phyloP scores from a whole-genome alignment of 1,284 basidiomycete species.

The Moesziomyces aphidis region DNA sequence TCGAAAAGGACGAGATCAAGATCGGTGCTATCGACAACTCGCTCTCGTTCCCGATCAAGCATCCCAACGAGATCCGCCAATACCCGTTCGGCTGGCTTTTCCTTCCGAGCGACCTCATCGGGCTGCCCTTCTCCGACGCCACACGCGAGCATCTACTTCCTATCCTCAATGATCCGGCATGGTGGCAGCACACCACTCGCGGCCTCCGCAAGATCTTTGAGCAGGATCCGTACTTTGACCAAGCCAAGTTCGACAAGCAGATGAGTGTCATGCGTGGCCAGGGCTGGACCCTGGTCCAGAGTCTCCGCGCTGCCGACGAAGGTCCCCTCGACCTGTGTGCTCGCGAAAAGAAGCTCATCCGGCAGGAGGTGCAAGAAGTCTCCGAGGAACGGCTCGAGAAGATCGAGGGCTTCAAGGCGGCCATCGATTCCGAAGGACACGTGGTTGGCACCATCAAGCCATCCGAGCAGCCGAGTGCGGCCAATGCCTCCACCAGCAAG shows the following conservation, averaged over 20 bases:
- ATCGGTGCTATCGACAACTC: slow-evolving; percentile 90
- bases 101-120: slow-evolving; percentile 83
- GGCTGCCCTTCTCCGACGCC: slow-evolving; percentile 76
- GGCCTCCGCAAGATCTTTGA: slow-evolving; percentile 81
- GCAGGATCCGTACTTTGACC: slow-evolving; percentile 77
- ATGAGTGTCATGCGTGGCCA: slow-evolving; percentile 91
- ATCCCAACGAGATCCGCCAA: slow-evolving; percentile 87
- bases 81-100: slow-evolving; percentile 90
- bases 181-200: slow-evolving; percentile 89
- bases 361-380: slow-evolving; percentile 32
- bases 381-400: slow-evolving; percentile 12
- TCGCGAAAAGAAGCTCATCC: slow-evolving; percentile 60
- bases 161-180: slow-evolving; percentile 80
- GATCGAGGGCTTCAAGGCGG: slow-evolving; percentile 20
- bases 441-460: slow-evolving; percentile 1
- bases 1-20: slow-evolving; percentile 79
- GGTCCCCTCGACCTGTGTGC: slow-evolving; percentile 66
- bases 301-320: slow-evolving; percentile 78
- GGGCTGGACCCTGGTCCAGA: slow-evolving; percentile 88
- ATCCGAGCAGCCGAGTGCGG: not conserved
- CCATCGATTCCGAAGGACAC: slow-evolving; percentile 9
- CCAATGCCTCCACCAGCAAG: not conserved
- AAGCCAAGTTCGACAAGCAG: slow-evolving; percentile 75
- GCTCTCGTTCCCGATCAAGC: slow-evolving; percentile 78
- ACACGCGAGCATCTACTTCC: slow-evolving; percentile 85